Percentiles rank a stretch among this genome's conserved stretches.
Evolutionary conservation across 2,329 filamentous ascomycete genomes (phyloP).

Genomic region (Trichophyton schoenleinii): DNA sequence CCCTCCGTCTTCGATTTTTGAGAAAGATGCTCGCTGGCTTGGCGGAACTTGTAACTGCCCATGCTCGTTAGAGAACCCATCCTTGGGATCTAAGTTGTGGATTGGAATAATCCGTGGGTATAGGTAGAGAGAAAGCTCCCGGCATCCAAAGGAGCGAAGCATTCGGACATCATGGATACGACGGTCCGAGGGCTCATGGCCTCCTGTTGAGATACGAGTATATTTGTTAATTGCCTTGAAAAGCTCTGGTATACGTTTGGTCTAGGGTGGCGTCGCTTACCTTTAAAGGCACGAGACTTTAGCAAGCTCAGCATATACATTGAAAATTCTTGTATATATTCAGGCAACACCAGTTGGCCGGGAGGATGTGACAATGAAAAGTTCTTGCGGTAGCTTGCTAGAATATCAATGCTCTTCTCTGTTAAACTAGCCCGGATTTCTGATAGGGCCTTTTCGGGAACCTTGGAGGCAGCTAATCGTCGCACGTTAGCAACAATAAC

Average conservation of each 20-base stretch:
- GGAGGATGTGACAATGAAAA: slow-evolving; percentile 78
- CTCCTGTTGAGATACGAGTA: slow-evolving; percentile 39
- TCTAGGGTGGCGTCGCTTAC: slow-evolving; percentile 19
- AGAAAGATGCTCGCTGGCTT: slow-evolving; percentile 68
- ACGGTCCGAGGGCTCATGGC: slow-evolving; percentile 79
- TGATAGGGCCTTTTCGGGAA: slow-evolving; percentile 63
- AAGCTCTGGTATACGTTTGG: neutral
- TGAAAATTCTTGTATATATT: slow-evolving; percentile 88
- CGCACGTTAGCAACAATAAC: slow-evolving; percentile 1
- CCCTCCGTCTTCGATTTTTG: slow-evolving; percentile 79
- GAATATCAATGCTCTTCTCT: slow-evolving; percentile 84
- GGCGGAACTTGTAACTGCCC: slow-evolving; percentile 79
- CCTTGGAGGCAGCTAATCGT: slow-evolving; percentile 58
- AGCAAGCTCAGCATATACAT: slow-evolving; percentile 90
- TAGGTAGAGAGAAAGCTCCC: slow-evolving; percentile 79
- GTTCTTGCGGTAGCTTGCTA: slow-evolving; percentile 85
- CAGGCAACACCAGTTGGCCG: slow-evolving; percentile 85
- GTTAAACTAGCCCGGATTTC: slow-evolving; percentile 73
- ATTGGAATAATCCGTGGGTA: slow-evolving; percentile 89
- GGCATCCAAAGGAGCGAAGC: slow-evolving; percentile 73
- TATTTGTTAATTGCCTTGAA: neutral
- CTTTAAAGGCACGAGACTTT: slow-evolving; percentile 87
- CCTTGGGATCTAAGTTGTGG: slow-evolving; percentile 74
- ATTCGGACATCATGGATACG: slow-evolving; percentile 84
- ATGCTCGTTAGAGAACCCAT: slow-evolving; percentile 87